Percentiles rank a stretch among this genome's conserved stretches.
Conservation (phyloP, 768 basidiomycete genomes). For the Lentinula detonsa region DNA sequence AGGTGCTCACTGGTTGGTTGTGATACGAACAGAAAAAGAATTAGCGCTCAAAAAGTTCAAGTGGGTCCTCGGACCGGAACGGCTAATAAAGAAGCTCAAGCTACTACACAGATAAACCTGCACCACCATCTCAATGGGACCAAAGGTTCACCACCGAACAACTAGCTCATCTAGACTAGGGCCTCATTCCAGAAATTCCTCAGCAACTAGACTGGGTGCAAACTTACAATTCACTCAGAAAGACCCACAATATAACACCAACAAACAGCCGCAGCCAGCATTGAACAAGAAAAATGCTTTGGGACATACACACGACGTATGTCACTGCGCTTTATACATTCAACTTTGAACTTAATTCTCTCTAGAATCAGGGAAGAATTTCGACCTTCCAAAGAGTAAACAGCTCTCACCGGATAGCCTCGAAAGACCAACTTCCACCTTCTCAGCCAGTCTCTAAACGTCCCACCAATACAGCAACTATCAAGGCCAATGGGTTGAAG, state of each 20-base stretch:
- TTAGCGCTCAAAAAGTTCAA: neutral
- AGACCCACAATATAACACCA: conserved; percentile 30
- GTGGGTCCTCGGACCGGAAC: neutral
- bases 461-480: conserved; percentile 13
- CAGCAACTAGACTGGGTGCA: conserved; percentile 49
- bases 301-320: conserved; percentile 35
- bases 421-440: conserved; percentile 20
- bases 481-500: conserved; percentile 24
- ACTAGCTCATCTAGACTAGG: conserved; percentile 40
- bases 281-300: conserved; percentile 44
- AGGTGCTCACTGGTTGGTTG: neutral
- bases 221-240: conserved; percentile 70
- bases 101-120: conserved; percentile 17
- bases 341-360: conserved; percentile 11
- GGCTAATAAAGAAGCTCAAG: neutral
- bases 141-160: conserved; percentile 28
- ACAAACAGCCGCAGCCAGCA: conserved; percentile 32
- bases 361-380: conserved; percentile 21
- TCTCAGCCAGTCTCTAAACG: conserved; percentile 15
- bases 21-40: conserved; percentile 10
- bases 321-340: conserved; percentile 16
- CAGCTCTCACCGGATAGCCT: conserved; percentile 30
- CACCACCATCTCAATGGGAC: conserved; percentile 16
- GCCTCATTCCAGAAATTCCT: conserved; percentile 60
- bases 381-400: conserved; percentile 21